Evolutionary conservation across 2,329 filamentous ascomycete genomes (phyloP).

Genomic region (Colletotrichum tropicale): DNA sequence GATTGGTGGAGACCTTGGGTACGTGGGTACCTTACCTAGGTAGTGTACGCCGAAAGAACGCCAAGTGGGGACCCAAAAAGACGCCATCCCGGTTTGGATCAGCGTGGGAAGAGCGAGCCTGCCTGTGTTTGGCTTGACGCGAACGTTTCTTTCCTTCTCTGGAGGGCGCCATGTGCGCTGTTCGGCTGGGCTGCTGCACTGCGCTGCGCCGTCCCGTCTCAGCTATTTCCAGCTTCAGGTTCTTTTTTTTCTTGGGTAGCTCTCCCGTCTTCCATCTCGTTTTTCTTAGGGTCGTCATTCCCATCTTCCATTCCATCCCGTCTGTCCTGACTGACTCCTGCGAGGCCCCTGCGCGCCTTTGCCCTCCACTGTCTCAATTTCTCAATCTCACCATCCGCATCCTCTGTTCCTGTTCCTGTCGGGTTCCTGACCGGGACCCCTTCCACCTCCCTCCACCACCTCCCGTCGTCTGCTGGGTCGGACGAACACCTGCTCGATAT

Average conservation of each 20-base stretch:
- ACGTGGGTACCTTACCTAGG: too few relatives aligned
- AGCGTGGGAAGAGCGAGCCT: background rate
- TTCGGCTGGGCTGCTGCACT: background rate
- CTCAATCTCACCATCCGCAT: background rate
- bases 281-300: background rate
- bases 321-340: background rate
- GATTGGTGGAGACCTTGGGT: constrained; percentile 1
- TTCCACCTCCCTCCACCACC: background rate
- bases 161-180: background rate
- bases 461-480: background rate
- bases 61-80: background rate
- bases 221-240: background rate
- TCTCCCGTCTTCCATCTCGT: background rate
- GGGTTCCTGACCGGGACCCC: background rate
- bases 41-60: background rate
- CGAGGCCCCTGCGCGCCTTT: background rate
- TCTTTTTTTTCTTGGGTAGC: background rate
- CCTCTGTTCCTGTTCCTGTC: background rate
- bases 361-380: background rate
- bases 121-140: background rate
- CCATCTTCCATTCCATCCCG: background rate
- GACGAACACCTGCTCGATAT: background rate
- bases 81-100: background rate
- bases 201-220: background rate
- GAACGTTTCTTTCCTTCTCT: background rate